These are phyloP conservation scores for Cladosporium sp. DNA, from an alignment of 2,329 filamentous ascomycete species.

Conservation along the genomic window DNA sequence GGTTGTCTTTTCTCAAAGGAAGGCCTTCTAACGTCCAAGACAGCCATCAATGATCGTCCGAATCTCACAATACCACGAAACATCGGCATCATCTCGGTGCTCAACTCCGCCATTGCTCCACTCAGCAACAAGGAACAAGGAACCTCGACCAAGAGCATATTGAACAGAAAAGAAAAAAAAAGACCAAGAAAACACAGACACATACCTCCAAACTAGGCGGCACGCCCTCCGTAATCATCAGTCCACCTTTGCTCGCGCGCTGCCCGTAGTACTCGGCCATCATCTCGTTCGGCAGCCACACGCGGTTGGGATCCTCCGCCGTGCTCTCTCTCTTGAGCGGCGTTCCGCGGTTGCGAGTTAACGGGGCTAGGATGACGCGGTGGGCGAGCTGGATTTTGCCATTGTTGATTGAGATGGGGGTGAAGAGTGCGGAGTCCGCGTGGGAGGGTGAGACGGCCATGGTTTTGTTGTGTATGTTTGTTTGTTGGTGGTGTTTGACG, in stretches of 20 bases:
- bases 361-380: conserved; percentile 58
- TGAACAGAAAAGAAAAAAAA: background rate
- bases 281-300: conserved; percentile 38
- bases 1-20: background rate
- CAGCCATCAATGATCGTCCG: background rate
- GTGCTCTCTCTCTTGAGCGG: conserved; percentile 47
- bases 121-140: background rate
- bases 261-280: conserved; percentile 42
- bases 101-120: background rate
- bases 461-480: background rate
- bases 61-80: background rate
- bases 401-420: conserved; percentile 44
- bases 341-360: conserved; percentile 54
- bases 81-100: background rate
- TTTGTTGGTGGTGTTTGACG: background rate
- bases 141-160: background rate
- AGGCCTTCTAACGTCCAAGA: background rate
- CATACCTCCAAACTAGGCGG: conserved; percentile 30
- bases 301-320: conserved; percentile 48
- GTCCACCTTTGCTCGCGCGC: conserved; percentile 36
- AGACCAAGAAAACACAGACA: background rate
- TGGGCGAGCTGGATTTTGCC: conserved; percentile 53
- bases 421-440: conserved; percentile 40
- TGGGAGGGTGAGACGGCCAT: background rate
- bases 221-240: conserved; percentile 41